phyloP scores from a whole-genome alignment of 2,329 filamentous ascomycete genomes.

The Penicillium olsonii region DNA sequence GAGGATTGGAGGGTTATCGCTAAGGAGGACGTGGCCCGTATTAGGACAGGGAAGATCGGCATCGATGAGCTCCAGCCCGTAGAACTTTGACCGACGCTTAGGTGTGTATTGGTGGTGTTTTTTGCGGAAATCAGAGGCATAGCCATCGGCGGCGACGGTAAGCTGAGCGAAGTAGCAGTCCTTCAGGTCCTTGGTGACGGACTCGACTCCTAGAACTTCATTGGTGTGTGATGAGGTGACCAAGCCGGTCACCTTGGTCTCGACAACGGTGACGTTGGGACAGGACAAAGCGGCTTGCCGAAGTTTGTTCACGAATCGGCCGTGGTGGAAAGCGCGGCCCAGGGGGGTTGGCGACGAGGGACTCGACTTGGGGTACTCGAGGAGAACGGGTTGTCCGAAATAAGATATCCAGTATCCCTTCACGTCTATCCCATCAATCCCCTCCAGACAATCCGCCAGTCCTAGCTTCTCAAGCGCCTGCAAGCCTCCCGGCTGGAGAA shows the following conservation, averaged over 20 bases:
- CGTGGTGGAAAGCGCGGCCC: constrained; percentile 89
- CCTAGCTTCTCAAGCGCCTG: constrained; percentile 78
- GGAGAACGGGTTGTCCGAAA: constrained; percentile 69
- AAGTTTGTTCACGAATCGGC: constrained; percentile 83
- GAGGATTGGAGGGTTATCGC: constrained; percentile 74
- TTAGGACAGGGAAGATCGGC: constrained; percentile 72
- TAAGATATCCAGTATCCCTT: constrained; percentile 88
- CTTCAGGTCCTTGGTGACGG: constrained; percentile 62
- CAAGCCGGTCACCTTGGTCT: constrained; percentile 79
- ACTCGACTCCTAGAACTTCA: constrained; percentile 81
- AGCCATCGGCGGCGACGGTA: constrained; percentile 90
- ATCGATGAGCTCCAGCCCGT: constrained; percentile 88
- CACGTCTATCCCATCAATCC: constrained; percentile 80
- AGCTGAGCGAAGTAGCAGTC: constrained; percentile 87
- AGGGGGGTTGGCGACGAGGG: constrained; percentile 58
- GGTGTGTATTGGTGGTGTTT: constrained; percentile 69
- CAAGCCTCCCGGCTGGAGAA: constrained; percentile 90
- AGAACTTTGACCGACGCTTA: constrained; percentile 82
- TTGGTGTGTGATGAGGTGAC: constrained; percentile 68
- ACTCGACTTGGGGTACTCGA: constrained; percentile 73
- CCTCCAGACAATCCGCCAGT: constrained; percentile 77
- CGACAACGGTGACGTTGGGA: constrained; percentile 84
- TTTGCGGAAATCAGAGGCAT: constrained; percentile 88
- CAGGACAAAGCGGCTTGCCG: constrained; percentile 72
- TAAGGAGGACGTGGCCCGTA: constrained; percentile 87